Conservation (phyloP, 768 basidiomycete genomes). For the Ramaria sp. region DNA sequence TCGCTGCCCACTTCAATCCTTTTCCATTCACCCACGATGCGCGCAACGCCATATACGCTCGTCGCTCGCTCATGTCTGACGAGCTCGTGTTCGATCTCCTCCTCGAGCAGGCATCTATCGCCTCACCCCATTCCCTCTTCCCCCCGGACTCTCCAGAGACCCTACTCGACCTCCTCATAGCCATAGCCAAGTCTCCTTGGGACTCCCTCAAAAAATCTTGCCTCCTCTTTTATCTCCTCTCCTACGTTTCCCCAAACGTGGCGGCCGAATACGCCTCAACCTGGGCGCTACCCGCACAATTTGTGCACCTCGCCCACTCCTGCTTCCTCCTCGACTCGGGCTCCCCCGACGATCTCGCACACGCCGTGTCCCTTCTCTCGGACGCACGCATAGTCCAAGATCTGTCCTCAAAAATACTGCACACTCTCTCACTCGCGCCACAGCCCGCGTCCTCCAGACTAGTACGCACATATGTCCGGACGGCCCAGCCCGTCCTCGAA, state of each 20-base stretch:
- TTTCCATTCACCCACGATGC: conserved; percentile 5
- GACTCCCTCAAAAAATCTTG: conserved; percentile 75
- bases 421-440: conserved; percentile 41
- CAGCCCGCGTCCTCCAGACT: conserved; percentile 37
- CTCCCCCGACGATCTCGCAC: conserved; percentile 26
- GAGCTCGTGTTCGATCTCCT: conserved; percentile 66
- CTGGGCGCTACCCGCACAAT: conserved; percentile 64
- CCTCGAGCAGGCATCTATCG: conserved; percentile 51
- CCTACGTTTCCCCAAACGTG: conserved; percentile 32
- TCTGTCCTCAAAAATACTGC: conserved; percentile 67
- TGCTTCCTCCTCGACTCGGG: conserved; percentile 78
- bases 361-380: conserved; percentile 60
- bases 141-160: conserved; percentile 49
- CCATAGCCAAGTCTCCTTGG: conserved; percentile 51
- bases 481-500: conserved; percentile 58
- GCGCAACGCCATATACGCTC: conserved; percentile 33
- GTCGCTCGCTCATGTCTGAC: conserved; percentile 51
- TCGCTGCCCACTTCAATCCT: not conserved
- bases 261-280: conserved; percentile 56
- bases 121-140: conserved; percentile 48
- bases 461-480: conserved; percentile 63
- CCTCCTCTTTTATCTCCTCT: conserved; percentile 64
- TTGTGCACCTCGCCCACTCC: conserved; percentile 64
- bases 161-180: conserved; percentile 47
- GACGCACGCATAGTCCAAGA: conserved; percentile 68